Percentiles rank a stretch among this genome's conserved stretches.
Conservation (phyloP, 352 stramenopile genomes). For the Phytophthora tubulina region DNA sequence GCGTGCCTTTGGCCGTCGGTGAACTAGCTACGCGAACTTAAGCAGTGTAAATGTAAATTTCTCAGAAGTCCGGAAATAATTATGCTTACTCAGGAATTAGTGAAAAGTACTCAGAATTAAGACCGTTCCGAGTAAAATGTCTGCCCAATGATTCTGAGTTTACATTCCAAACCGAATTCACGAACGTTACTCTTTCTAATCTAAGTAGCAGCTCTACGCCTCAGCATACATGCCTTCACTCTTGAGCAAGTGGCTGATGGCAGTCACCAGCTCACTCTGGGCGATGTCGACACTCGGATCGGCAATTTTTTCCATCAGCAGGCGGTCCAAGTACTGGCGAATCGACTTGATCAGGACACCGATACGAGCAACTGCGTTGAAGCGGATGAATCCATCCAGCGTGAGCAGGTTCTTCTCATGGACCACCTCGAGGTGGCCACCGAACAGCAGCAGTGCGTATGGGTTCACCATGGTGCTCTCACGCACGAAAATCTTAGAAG, state of each 20-base stretch:
- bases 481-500: conserved; percentile 97
- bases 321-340: conserved; percentile 92
- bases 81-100: too few relatives aligned
- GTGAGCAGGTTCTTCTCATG: conserved; percentile 92
- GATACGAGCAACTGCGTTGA: conserved; percentile 94
- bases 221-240: conserved; percentile 76
- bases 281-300: conserved; percentile 93
- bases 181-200: conserved; percentile 1
- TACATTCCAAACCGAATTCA: too few relatives aligned
- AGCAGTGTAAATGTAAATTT: too few relatives aligned
- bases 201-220: conserved; percentile 8
- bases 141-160: too few relatives aligned
- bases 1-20: too few relatives aligned
- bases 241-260: conserved; percentile 84
- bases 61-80: too few relatives aligned
- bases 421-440: conserved; percentile 92
- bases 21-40: too few relatives aligned
- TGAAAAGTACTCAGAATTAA: too few relatives aligned
- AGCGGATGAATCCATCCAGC: conserved; percentile 94
- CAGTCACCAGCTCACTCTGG: conserved; percentile 88
- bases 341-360: conserved; percentile 97
- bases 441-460: conserved; percentile 98
- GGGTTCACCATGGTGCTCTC: conserved; percentile 97
- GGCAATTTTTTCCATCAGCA: conserved; percentile 96
- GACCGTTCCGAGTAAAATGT: too few relatives aligned